These are phyloP conservation scores for Candida sojae DNA, from an alignment of 1,139 yeast genomes.

Conservation along the genomic window DNA sequence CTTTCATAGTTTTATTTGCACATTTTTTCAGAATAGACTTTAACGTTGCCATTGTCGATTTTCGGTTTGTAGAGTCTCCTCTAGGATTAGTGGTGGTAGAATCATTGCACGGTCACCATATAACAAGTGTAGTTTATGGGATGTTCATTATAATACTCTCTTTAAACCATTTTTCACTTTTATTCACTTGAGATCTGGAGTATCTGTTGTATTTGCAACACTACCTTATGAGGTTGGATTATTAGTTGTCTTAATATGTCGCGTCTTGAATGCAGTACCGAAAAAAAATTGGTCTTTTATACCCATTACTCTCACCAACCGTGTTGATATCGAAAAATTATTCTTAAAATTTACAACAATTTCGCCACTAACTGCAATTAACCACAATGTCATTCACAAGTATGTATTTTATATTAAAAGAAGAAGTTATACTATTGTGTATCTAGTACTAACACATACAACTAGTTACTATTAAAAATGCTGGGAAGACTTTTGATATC, in stretches of 20 bases:
- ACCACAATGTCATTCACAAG: constrained; percentile 6
- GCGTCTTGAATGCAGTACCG: background rate
- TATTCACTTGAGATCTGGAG: too few species aligned
- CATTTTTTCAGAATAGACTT: background rate
- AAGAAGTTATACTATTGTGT: background rate
- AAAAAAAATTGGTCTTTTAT: background rate
- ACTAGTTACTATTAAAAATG: constrained; percentile 64
- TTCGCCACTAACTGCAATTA: background rate
- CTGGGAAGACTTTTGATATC: constrained; percentile 80
- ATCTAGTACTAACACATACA: constrained; percentile 4
- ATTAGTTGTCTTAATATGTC: too few species aligned
- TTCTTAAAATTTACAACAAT: background rate
- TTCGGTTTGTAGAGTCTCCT: too few species aligned
- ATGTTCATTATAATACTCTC: too few species aligned
- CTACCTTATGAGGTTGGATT: too few species aligned
- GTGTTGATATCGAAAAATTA: constrained; percentile 2
- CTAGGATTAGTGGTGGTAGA: too few species aligned
- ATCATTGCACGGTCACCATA: too few species aligned
- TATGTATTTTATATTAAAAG: constrained; percentile 1
- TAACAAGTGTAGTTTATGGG: too few species aligned
- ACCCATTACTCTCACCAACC: background rate
- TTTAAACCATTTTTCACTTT: too few species aligned
- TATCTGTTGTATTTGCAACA: too few species aligned
- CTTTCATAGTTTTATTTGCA: background rate
- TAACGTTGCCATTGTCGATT: too few species aligned